Percentiles rank a stretch among this genome's conserved stretches.
Evolutionary conservation across 2,329 filamentous ascomycete genomes (phyloP).

Genomic region (Metarhizium rileyi): DNA sequence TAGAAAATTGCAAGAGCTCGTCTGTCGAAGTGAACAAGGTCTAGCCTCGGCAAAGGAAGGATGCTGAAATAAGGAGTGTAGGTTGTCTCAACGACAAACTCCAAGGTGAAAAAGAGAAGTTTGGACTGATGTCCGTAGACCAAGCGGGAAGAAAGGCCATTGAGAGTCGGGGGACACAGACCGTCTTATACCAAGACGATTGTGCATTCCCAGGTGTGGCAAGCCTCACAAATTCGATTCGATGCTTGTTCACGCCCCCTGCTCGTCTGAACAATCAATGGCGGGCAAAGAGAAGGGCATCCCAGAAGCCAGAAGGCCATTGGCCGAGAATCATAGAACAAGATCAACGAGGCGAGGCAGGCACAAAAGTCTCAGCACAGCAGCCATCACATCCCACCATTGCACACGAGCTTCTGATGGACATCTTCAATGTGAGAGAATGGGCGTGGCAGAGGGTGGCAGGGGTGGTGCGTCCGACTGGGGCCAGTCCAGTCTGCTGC

Average conservation of each 20-base stretch:
- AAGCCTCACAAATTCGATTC: neutral
- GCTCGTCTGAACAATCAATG: neutral
- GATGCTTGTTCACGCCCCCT: neutral
- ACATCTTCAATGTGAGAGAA: neutral
- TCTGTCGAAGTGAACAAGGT: slow-evolving; percentile 19
- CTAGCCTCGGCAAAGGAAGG: slow-evolving; percentile 22
- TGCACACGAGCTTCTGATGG: neutral
- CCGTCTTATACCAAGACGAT: slow-evolving; percentile 8
- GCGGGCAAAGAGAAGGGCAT: neutral
- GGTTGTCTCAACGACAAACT: slow-evolving; percentile 22
- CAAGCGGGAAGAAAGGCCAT: slow-evolving; percentile 2
- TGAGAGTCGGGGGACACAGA: neutral
- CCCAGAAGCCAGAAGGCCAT: neutral
- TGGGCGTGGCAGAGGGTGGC: neutral
- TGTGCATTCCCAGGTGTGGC: neutral
- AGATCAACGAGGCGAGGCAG: neutral
- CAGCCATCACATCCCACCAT: neutral
- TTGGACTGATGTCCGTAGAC: slow-evolving; percentile 6
- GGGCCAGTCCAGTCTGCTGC: neutral
- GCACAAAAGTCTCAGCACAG: neutral
- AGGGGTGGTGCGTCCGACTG: neutral
- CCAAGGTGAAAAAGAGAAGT: slow-evolving; percentile 10
- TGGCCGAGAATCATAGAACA: neutral
- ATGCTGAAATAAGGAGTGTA: slow-evolving; percentile 13
- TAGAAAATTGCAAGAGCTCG: slow-evolving; percentile 15